phyloP scores from a whole-genome alignment of 768 basidiomycete species.

The Tephrocybe sp. region DNA sequence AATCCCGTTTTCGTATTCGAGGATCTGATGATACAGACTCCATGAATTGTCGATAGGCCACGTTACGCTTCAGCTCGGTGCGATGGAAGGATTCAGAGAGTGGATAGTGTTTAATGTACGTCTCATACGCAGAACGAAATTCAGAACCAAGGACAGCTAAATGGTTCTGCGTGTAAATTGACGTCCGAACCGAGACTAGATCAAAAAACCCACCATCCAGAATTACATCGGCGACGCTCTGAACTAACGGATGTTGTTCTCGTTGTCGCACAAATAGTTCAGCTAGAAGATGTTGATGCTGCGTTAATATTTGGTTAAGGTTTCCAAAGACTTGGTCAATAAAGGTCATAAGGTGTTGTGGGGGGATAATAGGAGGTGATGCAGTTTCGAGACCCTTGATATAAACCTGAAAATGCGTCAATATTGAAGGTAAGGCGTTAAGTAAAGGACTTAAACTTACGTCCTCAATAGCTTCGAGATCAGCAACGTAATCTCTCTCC shows the following conservation, averaged over 20 bases:
- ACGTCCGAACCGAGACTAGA: neutral
- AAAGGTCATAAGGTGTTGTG: conserved; percentile 57
- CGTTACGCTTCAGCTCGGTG: conserved; percentile 68
- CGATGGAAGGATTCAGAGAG: conserved; percentile 81
- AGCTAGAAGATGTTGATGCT: conserved; percentile 68
- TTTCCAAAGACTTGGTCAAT: conserved; percentile 85
- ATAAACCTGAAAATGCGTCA: conserved; percentile 52
- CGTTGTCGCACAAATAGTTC: conserved; percentile 77
- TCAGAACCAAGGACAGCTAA: conserved; percentile 40
- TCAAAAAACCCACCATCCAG: conserved; percentile 57
- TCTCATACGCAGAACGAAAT: conserved; percentile 69
- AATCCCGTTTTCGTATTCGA: conserved; percentile 69
- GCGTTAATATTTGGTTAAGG: conserved; percentile 58
- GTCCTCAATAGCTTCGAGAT: conserved; percentile 68
- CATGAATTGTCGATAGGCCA: conserved; percentile 64
- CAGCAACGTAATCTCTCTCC: conserved; percentile 84
- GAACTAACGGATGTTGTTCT: conserved; percentile 82
- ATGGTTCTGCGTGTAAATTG: conserved; percentile 6
- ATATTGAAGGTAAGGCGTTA: neutral
- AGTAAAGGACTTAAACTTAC: conserved; percentile 31
- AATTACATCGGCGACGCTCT: conserved; percentile 82
- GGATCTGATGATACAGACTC: conserved; percentile 60
- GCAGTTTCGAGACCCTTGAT: conserved; percentile 60
- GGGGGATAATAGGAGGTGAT: conserved; percentile 63
- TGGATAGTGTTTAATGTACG: conserved; percentile 87